Evolutionary conservation across 1,284 basidiomycete genomes (phyloP).

Genomic region (Ceratobasidium sp.): DNA sequence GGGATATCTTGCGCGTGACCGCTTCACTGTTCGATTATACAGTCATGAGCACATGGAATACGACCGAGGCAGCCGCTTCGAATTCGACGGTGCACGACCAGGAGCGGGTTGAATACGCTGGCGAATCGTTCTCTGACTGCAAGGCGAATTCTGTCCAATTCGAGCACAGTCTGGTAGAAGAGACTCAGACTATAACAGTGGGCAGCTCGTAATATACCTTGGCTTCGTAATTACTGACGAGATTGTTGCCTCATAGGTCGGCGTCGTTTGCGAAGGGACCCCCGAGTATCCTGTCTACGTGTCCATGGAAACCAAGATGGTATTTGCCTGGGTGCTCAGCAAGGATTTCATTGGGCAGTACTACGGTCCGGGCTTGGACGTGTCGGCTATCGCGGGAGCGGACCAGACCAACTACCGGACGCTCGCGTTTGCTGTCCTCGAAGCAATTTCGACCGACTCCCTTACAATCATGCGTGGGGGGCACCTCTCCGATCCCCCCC

Average conservation of each 20-base stretch:
- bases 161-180: conserved; percentile 5
- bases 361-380: background rate
- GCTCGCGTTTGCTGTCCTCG: background rate
- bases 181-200: background rate
- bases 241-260: conserved; percentile 1
- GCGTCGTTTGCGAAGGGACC: background rate
- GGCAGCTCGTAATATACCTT: background rate
- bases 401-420: conserved; percentile 1
- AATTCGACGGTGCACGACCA: background rate
- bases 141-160: background rate
- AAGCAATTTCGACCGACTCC: background rate
- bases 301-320: conserved; percentile 10
- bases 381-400: background rate
- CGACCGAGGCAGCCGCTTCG: background rate
- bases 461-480: conserved; percentile 2
- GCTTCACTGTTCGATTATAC: conserved; percentile 31
- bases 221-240: background rate
- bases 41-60: conserved; percentile 26
- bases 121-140: conserved; percentile 2
- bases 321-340: background rate
- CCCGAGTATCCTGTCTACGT: background rate
- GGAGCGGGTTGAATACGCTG: conserved; percentile 9
- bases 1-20: conserved; percentile 3
- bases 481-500: background rate
- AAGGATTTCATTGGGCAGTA: conserved; percentile 22